Percentiles rank a stretch among this genome's conserved stretches.
phyloP scores from a whole-genome alignment of 805 yeast species.

The Blastobotrys terrestris region DNA sequence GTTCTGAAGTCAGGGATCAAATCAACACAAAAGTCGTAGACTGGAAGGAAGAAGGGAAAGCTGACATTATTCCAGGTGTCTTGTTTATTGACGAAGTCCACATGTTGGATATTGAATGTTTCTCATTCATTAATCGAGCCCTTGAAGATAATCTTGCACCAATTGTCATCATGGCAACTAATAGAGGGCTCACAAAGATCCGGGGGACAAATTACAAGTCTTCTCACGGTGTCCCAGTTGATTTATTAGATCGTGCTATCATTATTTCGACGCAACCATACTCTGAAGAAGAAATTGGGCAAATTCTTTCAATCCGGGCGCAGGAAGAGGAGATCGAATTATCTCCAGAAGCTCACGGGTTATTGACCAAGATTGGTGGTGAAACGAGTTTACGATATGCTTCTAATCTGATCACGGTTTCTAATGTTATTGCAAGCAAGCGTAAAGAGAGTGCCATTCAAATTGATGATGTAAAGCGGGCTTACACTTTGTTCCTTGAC shows the following conservation, averaged over 20 bases:
- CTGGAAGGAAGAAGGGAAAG: slow-evolving; percentile 99
- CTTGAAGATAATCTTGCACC: slow-evolving; percentile 96
- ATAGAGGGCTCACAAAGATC: slow-evolving; percentile 88
- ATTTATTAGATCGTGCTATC: slow-evolving; percentile 86
- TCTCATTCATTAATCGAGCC: slow-evolving; percentile 92
- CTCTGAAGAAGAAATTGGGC: slow-evolving; percentile 73
- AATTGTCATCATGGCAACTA: slow-evolving; percentile 96
- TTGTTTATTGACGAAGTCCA: slow-evolving; percentile 96
- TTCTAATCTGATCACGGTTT: slow-evolving; percentile 81
- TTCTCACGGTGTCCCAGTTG: slow-evolving; percentile 97
- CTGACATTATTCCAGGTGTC: slow-evolving; percentile 94
- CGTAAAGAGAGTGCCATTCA: slow-evolving; percentile 69
- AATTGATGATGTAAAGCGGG: slow-evolving; percentile 77
- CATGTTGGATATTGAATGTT: slow-evolving; percentile 96
- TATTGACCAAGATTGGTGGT: slow-evolving; percentile 81
- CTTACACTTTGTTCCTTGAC: slow-evolving; percentile 82
- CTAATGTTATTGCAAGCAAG: slow-evolving; percentile 79
- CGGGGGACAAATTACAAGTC: slow-evolving; percentile 91
- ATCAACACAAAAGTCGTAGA: slow-evolving; percentile 95
- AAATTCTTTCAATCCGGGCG: slow-evolving; percentile 83
- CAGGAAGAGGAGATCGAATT: slow-evolving; percentile 91
- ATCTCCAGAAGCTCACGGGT: slow-evolving; percentile 72
- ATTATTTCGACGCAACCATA: slow-evolving; percentile 83
- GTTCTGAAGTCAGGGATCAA: slow-evolving; percentile 92
- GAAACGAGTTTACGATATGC: slow-evolving; percentile 92